Evolutionary conservation across 2,329 filamentous ascomycete genomes (phyloP).

Genomic region (Phialocephala subalpina): DNA sequence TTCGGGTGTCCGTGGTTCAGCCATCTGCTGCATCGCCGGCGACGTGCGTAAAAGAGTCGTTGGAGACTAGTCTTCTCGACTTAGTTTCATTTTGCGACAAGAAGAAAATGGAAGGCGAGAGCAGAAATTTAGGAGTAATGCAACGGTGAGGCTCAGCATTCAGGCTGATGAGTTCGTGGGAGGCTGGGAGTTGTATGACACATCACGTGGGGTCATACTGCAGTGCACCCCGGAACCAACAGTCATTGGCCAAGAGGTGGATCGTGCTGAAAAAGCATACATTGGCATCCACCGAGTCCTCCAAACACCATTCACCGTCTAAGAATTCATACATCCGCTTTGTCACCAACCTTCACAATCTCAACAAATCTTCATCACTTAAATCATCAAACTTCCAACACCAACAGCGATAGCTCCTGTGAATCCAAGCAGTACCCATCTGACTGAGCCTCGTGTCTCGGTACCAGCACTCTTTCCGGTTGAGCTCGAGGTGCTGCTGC

Average conservation of each 20-base stretch:
- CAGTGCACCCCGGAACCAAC: background rate
- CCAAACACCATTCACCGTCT: background rate
- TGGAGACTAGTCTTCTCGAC: no score
- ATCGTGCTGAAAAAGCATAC: background rate
- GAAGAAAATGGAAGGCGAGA: no score
- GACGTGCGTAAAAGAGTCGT: no score
- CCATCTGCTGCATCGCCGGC: no score
- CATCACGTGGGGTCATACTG: background rate
- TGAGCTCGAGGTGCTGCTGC: conserved; percentile 12
- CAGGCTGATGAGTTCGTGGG: no score
- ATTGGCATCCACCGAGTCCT: background rate
- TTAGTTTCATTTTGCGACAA: no score
- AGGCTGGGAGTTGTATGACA: no score
- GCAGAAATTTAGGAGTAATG: no score
- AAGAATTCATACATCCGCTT: background rate
- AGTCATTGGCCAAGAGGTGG: background rate
- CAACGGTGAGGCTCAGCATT: no score
- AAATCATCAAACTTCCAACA: conserved; percentile 30
- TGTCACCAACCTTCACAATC: background rate
- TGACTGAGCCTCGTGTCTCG: conserved; percentile 21
- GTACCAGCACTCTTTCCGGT: conserved; percentile 23
- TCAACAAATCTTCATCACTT: background rate
- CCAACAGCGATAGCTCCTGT: conserved; percentile 27
- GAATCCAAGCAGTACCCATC: conserved; percentile 24
- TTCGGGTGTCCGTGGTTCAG: no score